Base-by-base conservation (phyloP, 441 rosid species). In the Populus hybrid region DNA sequence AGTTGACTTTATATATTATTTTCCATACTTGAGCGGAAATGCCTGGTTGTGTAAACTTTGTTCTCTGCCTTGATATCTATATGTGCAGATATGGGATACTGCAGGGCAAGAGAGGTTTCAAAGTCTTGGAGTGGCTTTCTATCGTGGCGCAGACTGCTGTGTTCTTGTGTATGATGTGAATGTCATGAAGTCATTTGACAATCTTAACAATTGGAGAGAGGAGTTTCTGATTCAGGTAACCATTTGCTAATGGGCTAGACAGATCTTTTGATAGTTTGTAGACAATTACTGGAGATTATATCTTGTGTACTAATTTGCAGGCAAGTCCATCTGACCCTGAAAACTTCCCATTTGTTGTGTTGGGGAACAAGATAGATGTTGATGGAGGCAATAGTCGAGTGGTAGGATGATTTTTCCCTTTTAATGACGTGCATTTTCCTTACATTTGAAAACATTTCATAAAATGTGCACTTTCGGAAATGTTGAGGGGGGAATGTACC, bases 271-370 rank as follows among this genome's bases (percentile, higher is more conserved):
- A 18, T 24, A 23, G 26, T 34, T 19, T 35, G 23, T 21, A 16
- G 9, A 53, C 6, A 46, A 16, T n/a, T 46, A 75, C 79, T 79
- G 74, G 57, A 67, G 67, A n/a, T 69, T 50, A 5, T 40, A 9
- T 28, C 63, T 35, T 70, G 70, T 46, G 18, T 89, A 85, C 72
- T 59, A 14, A 67, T 82, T 73, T 76, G 79, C 88, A 94, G 95
- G 98, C 95, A 12, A 89, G 91, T 78, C 95, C 97, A 67, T 84
- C 94, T 30, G 98, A 94, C 80, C 95, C 95, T 72, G 97, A 94
- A 63, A 92, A 89, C 82, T 92, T 94, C 78, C 93, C 97, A 24
- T 92, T 94, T 80, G 94, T 94, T 26, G 91, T 94, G 76, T 78
- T 92, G 90, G 97, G 97, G 68, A 94, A 94, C 86, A 92, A 94